Percentiles rank a stretch among this genome's conserved stretches.
phyloP scores from a whole-genome alignment of 176 grass and related monocot genomes.

The Hordeum vulgare region MorexV3_pseudomolecules_assembly NC_058518.1:62023057-62023556 shows the following conservation, averaged over 20 bases:
- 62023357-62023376: conserved; percentile 67
- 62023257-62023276: not conserved
- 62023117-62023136: conserved; percentile 39
- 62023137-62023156: conserved; percentile 11
- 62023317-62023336: conserved; percentile 47
- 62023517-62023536: not conserved
- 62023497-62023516: not conserved
- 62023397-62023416: conserved; percentile 98
- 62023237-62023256: not conserved
- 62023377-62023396: conserved; percentile 60
- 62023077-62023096: conserved; percentile 67
- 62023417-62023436: conserved; percentile 92
- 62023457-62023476: conserved; percentile 97
- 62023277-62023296: conserved; percentile 27
- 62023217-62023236: not conserved
- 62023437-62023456: conserved; percentile 79
- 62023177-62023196: not conserved
- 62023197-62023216: not conserved
- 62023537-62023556: not conserved
- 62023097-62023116: conserved; percentile 42
- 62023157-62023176: conserved; percentile 14
- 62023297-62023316: conserved; percentile 35
- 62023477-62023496: conserved; percentile 61
- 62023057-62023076: conserved; percentile 44
- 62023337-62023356: conserved; percentile 41